phyloP scores from a whole-genome alignment of 176 grass and related monocot genomes.

The Elymus sibiricus region DNA sequence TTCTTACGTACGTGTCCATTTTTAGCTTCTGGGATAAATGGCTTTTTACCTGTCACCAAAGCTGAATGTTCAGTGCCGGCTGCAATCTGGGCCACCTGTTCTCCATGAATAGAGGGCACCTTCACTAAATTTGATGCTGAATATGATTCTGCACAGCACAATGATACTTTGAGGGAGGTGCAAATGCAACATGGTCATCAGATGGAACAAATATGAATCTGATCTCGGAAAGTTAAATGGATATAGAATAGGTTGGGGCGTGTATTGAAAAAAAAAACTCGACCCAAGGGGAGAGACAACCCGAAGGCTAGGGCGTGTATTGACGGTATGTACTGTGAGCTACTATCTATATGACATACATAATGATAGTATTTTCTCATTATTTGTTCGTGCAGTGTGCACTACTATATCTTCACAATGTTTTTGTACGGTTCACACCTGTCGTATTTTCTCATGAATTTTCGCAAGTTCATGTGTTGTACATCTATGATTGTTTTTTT shows the following conservation, averaged over 20 bases:
- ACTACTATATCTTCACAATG: not conserved
- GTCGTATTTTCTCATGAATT: not conserved
- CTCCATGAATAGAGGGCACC: constrained; percentile 33
- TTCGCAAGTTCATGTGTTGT: not conserved
- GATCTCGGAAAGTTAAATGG: not conserved
- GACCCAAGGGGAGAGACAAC: too few species aligned
- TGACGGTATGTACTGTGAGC: not conserved
- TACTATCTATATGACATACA: not conserved
- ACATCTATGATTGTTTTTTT: not conserved
- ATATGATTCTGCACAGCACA: constrained; percentile 4
- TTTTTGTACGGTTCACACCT: not conserved
- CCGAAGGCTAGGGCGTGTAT: not conserved
- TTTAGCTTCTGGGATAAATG: not conserved
- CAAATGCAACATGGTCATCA: not conserved
- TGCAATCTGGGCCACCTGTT: constrained; percentile 56
- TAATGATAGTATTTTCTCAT: not conserved
- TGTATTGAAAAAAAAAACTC: too few species aligned
- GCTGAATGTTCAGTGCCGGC: constrained; percentile 87
- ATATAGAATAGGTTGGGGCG: not conserved
- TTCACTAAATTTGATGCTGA: constrained; percentile 25
- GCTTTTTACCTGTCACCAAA: constrained; percentile 55
- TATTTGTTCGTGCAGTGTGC: not conserved
- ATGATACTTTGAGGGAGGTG: not conserved
- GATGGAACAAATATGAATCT: constrained; percentile 1
- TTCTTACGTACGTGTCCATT: not conserved